Evolutionary conservation across 306 rosid species (phyloP), one percentile per base, ranked within the genome.

Genomic region (Casuarina equisetifolia): DNA sequence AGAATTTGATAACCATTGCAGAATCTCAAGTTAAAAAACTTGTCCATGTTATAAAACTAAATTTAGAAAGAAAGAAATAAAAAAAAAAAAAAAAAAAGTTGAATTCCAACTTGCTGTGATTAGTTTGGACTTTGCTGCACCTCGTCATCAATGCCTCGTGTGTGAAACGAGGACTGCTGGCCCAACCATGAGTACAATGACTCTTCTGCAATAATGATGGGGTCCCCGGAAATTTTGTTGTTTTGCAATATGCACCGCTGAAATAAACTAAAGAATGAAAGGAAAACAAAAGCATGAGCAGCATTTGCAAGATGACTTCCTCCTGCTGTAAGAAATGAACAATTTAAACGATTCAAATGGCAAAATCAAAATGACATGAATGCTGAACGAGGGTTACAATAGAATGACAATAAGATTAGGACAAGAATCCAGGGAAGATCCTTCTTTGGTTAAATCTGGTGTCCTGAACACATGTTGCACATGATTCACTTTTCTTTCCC

Each of bases 371-470:
- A 40, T 40, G 19, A 66, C n/a, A 40, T 19, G 40, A 66, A 36
- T 17, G 6, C 49, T 5, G 70, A 66, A 17, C 35, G 1, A 62
- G 5, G 3, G 32, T 32, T 32, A 58, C 16, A 19, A 58, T 38
- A 25, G 15, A 58, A 58, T 25, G 9, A 57, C 20, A 55, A 25
- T 16, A 5, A 58, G 64, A 19, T 17, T 15, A 38, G 70, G 46
- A 64, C 15, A 66, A 66, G 50, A 66, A 66, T 66, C 35, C 70
- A 66, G 40, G n/a, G 69, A 36, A 66, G 70, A 6, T 66, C 32
- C 35, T 13, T 42, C 39, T 16, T 63, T 20, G 46, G 6, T 63
- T 12, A 63, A 45, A 63, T 63, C 10, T 63, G n/a, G 9, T 54
- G 61, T 13, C 16, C 0, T 13, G 5, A 3, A 48, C 51, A 48